Evolutionary conservation across 2,329 filamentous ascomycete genomes (phyloP), one percentile per base, ranked within the genome.

Genomic region (Colletotrichum plurivorum): DNA sequence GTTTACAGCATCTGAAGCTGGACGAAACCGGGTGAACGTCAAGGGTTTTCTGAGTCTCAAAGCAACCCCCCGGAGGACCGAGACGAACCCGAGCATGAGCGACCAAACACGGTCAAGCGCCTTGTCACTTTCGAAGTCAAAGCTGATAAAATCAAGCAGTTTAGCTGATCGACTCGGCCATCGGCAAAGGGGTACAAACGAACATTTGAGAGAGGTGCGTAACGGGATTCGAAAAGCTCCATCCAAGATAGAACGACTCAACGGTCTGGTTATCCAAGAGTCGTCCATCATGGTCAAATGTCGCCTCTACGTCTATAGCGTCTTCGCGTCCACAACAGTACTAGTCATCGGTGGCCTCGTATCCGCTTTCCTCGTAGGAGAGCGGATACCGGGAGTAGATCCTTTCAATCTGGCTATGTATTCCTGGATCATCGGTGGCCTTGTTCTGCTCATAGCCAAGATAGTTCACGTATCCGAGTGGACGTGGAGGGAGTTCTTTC

Each of bases 401-500:
- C 74, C 76, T 0, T 77, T 76, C 70, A 71, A 74, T 22, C 62
- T 77, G 13, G 67, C 75, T 12, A 67, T 51, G 8, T 78, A 69
- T 56, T 43, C 58, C n/a, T 78, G 75, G 75, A 56, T 74, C 10
- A 18, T 77, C 4, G 73, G 73, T 9, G 75, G 52, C 2, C 74
- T 77, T 53, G 49, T 75, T 52, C 43, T 77, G 2, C 45, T 77
- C 6, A 41, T 76, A 0, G 66, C 65, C 48, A 77, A 77, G 66
- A 72, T 53, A 20, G 36, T 71, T 13, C 67, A 61, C 8, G 76
- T 78, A 3, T 51, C 63, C 3, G 58, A 74, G 5, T 78, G 76
- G 76, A 67, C 74, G 2, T 77, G 76, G 76, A 67, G 73, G 13
- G 72, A 74, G 57, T 76, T 77, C 60, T 63, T 78, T 12, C 64